Evolutionary conservation across 2,329 filamentous ascomycete genomes (phyloP), one percentile per base, ranked within the genome.

Genomic region (Dactylonectria macrodidyma): DNA sequence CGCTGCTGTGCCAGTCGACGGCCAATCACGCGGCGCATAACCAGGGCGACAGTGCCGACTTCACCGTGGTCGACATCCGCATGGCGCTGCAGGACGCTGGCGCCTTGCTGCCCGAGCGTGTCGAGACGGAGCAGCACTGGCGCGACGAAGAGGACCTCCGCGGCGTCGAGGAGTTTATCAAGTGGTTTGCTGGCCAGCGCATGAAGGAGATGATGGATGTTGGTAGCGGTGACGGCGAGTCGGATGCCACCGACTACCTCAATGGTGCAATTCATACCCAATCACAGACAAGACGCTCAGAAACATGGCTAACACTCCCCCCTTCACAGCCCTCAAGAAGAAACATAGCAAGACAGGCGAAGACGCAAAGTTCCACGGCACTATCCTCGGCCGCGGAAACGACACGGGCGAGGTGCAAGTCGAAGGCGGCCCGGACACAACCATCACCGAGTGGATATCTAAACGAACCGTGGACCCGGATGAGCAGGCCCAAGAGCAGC

Each of bases 261-360:
- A 90, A 88, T 64, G 87, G 91, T 92, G 73, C 76, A 86, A 66
- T 47, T 34, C 30, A 7, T 56, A 5, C 19, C 14, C 30, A 36
- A 44, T 36, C 41, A 19, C 26, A 5, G 52, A 19, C 10, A 16
- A 3, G 36, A 16, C 38, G 16, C 41, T 8, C 26, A 5, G 16
- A 6, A 11, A 8, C 10, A 6, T 85, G 84, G 36, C 80, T 92
- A 47, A 59, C 33, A 50, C 48, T 63, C 6, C 24, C 67, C 19
- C 19, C 19, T 19, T 36, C 52, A 2, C 71, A 93, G 92, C 91
- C 5, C 84, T 98, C 48, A 98, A 97, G 81, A 96, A 95, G 82
- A 97, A 97, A 78, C 93, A 97, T 80, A 95, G 92, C 82, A 97
- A 96, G 75, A 93, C 92, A 1, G 93, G 93, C 69, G 94, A 97